Conservation (phyloP, 345 rosid genomes). For the Sonneratia caseolaris region DNA sequence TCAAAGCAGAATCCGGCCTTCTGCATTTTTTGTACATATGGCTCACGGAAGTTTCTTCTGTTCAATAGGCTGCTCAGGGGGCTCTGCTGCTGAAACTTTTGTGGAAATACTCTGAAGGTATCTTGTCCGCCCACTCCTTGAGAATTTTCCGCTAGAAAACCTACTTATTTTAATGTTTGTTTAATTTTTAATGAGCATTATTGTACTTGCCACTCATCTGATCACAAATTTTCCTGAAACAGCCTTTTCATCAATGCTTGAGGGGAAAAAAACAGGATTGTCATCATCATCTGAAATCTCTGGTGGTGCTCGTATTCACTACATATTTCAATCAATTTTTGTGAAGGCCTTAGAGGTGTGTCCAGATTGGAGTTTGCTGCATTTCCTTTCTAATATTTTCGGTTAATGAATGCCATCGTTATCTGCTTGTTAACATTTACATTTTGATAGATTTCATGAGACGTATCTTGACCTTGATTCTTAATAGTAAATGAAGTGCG, state of each 20-base stretch:
- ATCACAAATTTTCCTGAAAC: constrained; percentile 7
- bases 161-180: not conserved
- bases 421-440: not conserved
- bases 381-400: not conserved
- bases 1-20: not conserved
- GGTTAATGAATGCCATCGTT: not conserved
- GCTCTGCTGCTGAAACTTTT: constrained; percentile 86
- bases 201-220: not conserved
- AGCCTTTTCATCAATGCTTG: constrained; percentile 83
- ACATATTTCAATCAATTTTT: constrained; percentile 80
- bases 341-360: constrained; percentile 88
- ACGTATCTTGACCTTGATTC: not conserved
- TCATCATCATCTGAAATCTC: constrained; percentile 87
- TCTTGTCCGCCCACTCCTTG: not conserved
- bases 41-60: constrained; percentile 9
- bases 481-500: not conserved
- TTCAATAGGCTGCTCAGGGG: constrained; percentile 82
- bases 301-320: constrained; percentile 92
- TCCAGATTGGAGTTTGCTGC: not conserved
- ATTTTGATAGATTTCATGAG: not conserved
- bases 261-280: constrained; percentile 91
- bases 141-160: not conserved
- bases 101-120: constrained; percentile 89
- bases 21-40: not conserved
- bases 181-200: not conserved